phyloP scores from a whole-genome alignment of 306 rosid species.

The Dryas alaskensis region DNA sequence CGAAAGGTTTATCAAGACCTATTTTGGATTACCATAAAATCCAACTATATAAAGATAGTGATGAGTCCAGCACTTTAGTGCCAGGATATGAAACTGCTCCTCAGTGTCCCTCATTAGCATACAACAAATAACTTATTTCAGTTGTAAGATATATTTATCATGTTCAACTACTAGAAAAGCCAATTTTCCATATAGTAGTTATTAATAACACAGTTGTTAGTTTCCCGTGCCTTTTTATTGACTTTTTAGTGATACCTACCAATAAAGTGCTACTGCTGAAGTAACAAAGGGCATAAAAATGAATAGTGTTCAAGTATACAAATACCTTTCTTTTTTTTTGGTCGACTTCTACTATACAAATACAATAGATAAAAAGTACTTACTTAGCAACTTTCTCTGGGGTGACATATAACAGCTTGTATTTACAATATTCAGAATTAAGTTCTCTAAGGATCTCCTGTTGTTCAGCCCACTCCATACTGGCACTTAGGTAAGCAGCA shows the following conservation, averaged over 20 bases:
- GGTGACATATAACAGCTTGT: conserved; percentile 85
- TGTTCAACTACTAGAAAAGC: neutral
- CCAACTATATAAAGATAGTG: neutral
- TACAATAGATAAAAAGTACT: conserved; percentile 32
- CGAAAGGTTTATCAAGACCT: neutral
- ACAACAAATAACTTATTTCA: neutral
- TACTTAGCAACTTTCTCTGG: conserved; percentile 97
- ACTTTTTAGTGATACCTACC: neutral
- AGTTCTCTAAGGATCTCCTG: conserved; percentile 87
- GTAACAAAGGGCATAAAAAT: conserved; percentile 18
- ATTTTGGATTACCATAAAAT: neutral
- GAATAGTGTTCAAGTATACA: conserved; percentile 19
- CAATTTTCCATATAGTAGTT: neutral
- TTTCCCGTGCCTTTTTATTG: neutral
- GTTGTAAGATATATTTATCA: neutral
- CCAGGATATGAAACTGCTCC: neutral
- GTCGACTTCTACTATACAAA: neutral
- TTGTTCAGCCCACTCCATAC: conserved; percentile 93
- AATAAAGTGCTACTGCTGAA: conserved; percentile 8
- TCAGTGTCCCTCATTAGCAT: neutral
- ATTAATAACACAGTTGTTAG: neutral
- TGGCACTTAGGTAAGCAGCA: conserved; percentile 88
- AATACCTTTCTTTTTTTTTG: too few species aligned
- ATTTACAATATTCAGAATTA: conserved; percentile 68
- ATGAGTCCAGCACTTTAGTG: neutral